These are phyloP conservation scores for Trichoderma endophyticum DNA, from an alignment of 2,329 filamentous ascomycete species.

Conservation along the genomic window DNA sequence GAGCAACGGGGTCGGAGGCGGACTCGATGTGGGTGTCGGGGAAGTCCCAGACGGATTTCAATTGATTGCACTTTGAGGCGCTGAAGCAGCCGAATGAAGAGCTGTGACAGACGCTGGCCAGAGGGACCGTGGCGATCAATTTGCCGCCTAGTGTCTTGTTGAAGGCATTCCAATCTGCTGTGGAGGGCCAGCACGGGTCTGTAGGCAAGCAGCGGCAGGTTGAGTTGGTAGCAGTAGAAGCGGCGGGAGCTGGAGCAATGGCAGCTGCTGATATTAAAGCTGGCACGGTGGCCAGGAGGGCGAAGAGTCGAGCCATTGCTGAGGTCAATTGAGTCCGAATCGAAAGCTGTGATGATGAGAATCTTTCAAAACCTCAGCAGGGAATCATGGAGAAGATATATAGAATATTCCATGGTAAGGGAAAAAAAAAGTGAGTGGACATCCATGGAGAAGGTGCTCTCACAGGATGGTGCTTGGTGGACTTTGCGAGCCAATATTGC, in stretches of 20 bases:
- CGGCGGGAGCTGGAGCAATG: not conserved
- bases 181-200: slow-evolving; percentile 52
- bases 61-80: slow-evolving; percentile 35
- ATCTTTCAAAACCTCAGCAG: not conserved
- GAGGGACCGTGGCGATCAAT: slow-evolving; percentile 49
- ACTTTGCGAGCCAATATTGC: not conserved
- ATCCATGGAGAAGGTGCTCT: not conserved
- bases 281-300: not conserved
- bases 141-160: slow-evolving; percentile 51
- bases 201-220: slow-evolving; percentile 42
- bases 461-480: not conserved
- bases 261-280: not conserved
- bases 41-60: not conserved
- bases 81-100: slow-evolving; percentile 36
- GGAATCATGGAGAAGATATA: not conserved
- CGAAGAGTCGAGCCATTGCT: not conserved
- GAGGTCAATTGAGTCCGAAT: not conserved
- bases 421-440: not conserved
- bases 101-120: slow-evolving; percentile 50
- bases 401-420: not conserved
- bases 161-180: slow-evolving; percentile 45
- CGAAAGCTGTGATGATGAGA: not conserved
- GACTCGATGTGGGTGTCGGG: not conserved
- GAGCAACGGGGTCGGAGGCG: slow-evolving; percentile 1
- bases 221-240: not conserved